Evolutionary conservation across 2,329 filamentous ascomycete genomes (phyloP), one percentile per base, ranked within the genome.

Genomic region (Tolypocladium amazonense): DNA sequence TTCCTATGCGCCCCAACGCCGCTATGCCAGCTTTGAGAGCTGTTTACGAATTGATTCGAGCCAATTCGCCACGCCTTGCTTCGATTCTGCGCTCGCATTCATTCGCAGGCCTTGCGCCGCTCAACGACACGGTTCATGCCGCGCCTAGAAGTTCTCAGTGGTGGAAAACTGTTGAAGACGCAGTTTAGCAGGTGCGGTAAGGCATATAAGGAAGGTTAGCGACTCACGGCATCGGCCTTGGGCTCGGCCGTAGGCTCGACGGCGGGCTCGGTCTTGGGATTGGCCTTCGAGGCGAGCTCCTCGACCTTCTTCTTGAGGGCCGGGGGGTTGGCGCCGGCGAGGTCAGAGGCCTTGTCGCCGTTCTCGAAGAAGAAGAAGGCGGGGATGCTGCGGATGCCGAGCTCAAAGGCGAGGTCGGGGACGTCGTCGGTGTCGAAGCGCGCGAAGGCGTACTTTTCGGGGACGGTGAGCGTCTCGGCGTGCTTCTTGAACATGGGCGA

Each of bases 351-450:
- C 69, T 74, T 74, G 52, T 77, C 72, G 59, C 81, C 81, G 57
- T 82, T 75, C 71, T 81, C 77, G 71, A 86, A 84, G 73, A 85
- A 80, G 68, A 82, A 73, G 69, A 86, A 85, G 47, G 82, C 82
- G 12, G 83, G 83, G 75, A 86, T 81, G 67, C 80, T 78, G 33
- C 76, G 74, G 67, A 86, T 74, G 68, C 74, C 72, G 66, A 84
- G 79, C 62, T 77, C 73, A 18, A 69, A 67, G 58, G 82, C 78
- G 25, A 82, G 74, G 57, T 81, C 79, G 60, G 78, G 73, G 12
- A 79, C 76, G 53, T 75, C 71, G 70, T 86, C 83, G 68, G 82
- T 82, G 73, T 86, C 78, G 70, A 86, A 78, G 71, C 83, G 82
- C 68, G 80, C 81, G 63, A 86, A 86, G 63, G 77, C 76, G 56